Evolutionary conservation across 164 flowering plant genomes (phyloP).

Genomic region (Macadamia integrifolia): DNA sequence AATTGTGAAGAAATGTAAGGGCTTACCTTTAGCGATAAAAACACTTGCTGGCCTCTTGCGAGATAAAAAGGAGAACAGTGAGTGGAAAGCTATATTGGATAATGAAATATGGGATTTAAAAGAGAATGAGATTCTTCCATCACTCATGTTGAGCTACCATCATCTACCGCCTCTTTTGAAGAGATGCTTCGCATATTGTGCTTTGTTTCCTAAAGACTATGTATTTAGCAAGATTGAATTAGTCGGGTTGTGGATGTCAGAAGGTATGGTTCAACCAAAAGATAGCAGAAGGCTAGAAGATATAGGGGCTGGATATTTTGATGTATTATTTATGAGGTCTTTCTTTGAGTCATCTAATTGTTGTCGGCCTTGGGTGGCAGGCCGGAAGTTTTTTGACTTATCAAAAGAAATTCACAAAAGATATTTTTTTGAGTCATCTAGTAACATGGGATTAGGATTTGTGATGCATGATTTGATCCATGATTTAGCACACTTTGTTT

Average conservation of each 20-base stretch:
- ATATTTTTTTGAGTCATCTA: too few relatives aligned
- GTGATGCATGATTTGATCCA: constrained; percentile 33
- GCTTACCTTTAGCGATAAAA: constrained; percentile 32
- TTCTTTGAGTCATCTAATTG: constrained; percentile 13
- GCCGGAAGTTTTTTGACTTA: too few relatives aligned
- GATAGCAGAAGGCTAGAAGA: constrained; percentile 15
- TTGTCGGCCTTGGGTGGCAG: too few relatives aligned
- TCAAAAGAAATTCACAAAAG: too few relatives aligned
- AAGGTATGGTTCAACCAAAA: constrained; percentile 15
- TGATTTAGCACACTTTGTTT: constrained; percentile 27
- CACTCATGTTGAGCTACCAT: constrained; percentile 17
- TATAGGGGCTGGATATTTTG: constrained; percentile 19
- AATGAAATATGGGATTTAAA: constrained; percentile 19
- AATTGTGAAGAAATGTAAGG: constrained; percentile 27
- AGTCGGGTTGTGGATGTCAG: constrained; percentile 27
- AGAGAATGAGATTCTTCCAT: constrained; percentile 8
- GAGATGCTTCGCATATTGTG: constrained; percentile 28
- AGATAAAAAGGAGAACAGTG: not conserved
- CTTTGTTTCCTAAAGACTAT: constrained; percentile 20
- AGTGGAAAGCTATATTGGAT: constrained; percentile 18
- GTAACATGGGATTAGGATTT: not conserved
- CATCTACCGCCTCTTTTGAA: constrained; percentile 22
- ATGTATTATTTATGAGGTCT: constrained; percentile 22
- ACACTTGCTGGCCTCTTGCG: constrained; percentile 20
- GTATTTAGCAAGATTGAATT: constrained; percentile 6